These are phyloP conservation scores for Trichocomaceae sp. DNA, from an alignment of 2,329 filamentous ascomycete species.

Conservation along the genomic window DNA sequence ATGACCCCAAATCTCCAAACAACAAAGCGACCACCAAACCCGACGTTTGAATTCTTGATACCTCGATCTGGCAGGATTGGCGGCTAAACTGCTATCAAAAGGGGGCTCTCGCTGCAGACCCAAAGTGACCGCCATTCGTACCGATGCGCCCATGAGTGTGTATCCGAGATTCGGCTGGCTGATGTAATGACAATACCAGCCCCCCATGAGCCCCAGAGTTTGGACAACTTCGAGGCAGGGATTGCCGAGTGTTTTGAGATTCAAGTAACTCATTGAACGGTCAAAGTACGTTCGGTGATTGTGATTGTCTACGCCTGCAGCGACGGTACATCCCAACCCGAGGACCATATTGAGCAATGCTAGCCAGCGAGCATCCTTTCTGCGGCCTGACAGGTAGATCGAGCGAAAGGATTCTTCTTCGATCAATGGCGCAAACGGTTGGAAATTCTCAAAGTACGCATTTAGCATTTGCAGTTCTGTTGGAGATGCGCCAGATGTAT, in stretches of 20 bases:
- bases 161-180: constrained; percentile 73
- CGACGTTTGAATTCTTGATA: constrained; percentile 52
- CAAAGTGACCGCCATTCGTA: constrained; percentile 67
- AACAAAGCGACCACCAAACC: constrained; percentile 71
- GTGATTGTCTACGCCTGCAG: constrained; percentile 55
- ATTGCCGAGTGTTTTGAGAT: constrained; percentile 61
- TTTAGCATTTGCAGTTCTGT: constrained; percentile 52
- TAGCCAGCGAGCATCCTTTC: constrained; percentile 64
- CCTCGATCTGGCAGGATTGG: neutral
- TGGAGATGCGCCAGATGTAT: too few relatives aligned
- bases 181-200: constrained; percentile 71
- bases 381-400: constrained; percentile 51
- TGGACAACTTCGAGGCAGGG: constrained; percentile 69
- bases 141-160: constrained; percentile 62
- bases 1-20: constrained; percentile 66
- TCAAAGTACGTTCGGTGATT: constrained; percentile 65
- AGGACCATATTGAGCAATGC: constrained; percentile 70
- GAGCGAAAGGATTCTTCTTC: constrained; percentile 65
- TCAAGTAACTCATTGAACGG: constrained; percentile 59
- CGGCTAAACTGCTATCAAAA: neutral
- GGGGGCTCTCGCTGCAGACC: constrained; percentile 52
- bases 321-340: constrained; percentile 67
- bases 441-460: constrained; percentile 68
- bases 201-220: constrained; percentile 63
- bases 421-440: constrained; percentile 66